Evolutionary conservation across 2,329 filamentous ascomycete species (phyloP).

Genomic region (Nannizzia gypsea): DNA sequence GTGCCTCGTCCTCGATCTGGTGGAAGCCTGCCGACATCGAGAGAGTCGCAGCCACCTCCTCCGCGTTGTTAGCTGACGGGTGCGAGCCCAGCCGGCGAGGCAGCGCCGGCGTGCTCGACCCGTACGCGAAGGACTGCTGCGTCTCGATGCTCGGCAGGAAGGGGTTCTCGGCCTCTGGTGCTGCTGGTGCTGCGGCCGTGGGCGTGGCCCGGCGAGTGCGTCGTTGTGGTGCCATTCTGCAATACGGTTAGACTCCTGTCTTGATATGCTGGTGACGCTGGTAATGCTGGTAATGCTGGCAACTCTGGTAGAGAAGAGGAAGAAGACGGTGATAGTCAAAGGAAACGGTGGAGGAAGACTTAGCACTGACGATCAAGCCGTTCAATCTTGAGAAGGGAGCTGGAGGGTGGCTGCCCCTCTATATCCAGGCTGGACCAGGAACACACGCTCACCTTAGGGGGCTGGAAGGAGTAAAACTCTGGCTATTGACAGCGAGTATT

Average conservation of each 20-base stretch:
- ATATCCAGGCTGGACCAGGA: background rate
- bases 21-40: slow-evolving; percentile 17
- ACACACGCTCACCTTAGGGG: background rate
- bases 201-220: background rate
- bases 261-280: background rate
- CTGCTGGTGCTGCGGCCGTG: background rate
- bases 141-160: slow-evolving; percentile 28
- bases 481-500: background rate
- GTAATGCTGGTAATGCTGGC: background rate
- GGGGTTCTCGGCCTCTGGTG: slow-evolving; percentile 18
- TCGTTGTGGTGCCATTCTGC: background rate
- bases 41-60: slow-evolving; percentile 26
- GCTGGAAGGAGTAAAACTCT: background rate
- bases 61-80: slow-evolving; percentile 21
- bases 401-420: background rate
- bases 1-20: slow-evolving; percentile 15
- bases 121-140: slow-evolving; percentile 32
- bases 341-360: background rate
- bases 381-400: background rate
- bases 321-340: background rate
- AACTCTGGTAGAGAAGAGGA: background rate
- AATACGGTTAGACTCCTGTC: background rate
- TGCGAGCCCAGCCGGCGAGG: slow-evolving; percentile 25
- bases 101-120: slow-evolving; percentile 26
- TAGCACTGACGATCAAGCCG: background rate